A percentile compares a stretch with the other conserved stretches of the same genome.
phyloP scores from a whole-genome alignment of 2,329 filamentous ascomycete genomes.

The Parasarocladium wereldwijsianum region DNA sequence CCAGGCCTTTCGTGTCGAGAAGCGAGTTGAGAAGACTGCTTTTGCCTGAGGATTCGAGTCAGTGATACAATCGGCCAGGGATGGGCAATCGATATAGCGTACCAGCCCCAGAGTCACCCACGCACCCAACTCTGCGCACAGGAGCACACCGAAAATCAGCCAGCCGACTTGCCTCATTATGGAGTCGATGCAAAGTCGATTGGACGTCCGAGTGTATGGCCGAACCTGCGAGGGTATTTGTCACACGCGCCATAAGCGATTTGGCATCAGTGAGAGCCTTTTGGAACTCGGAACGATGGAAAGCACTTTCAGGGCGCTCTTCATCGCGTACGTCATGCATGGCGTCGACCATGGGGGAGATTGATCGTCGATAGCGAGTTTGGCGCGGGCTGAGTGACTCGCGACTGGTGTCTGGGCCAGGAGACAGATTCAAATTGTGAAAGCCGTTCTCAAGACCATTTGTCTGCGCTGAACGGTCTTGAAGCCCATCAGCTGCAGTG shows the following conservation, averaged over 20 bases:
- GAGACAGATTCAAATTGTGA: neutral
- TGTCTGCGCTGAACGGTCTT: neutral
- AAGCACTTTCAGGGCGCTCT: conserved; percentile 18
- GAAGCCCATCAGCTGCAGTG: neutral
- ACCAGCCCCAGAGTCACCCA: conserved; percentile 33
- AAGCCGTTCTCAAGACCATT: neutral
- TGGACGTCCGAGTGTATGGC: conserved; percentile 19
- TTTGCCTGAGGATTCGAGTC: conserved; percentile 19
- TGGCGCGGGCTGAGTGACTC: neutral
- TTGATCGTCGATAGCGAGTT: neutral
- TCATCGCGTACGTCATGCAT: conserved; percentile 15
- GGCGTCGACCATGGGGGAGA: neutral
- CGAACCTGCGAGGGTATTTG: conserved; percentile 17
- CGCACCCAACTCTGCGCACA: conserved; percentile 27
- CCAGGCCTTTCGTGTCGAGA: conserved; percentile 23
- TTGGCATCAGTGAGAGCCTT: conserved; percentile 17
- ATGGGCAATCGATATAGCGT: conserved; percentile 6
- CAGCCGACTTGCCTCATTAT: conserved; percentile 17
- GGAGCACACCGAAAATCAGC: conserved; percentile 21
- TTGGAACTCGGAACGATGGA: conserved; percentile 21
- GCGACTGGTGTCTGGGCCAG: neutral
- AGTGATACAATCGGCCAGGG: neutral
- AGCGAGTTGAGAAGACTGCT: conserved; percentile 34
- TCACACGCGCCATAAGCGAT: conserved; percentile 15
- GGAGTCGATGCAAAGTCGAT: conserved; percentile 22